phyloP scores from a whole-genome alignment of 1,284 basidiomycete genomes.

The Irpex sp. region DNA sequence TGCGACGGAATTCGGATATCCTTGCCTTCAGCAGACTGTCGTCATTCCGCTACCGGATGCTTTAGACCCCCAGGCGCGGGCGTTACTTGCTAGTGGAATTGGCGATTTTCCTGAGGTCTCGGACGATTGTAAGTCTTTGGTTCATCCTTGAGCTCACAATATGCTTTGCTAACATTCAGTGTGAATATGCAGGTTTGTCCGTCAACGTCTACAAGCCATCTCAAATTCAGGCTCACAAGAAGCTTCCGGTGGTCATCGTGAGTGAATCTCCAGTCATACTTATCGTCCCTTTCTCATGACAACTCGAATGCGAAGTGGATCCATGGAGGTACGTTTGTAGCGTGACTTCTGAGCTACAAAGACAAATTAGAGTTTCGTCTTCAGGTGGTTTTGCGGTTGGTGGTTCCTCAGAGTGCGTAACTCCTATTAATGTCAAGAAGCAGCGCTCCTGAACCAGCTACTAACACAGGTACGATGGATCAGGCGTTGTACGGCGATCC shows the following conservation, averaged over 20 bases:
- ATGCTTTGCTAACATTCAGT: neutral
- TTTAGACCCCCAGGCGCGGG: neutral
- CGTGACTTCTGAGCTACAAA: constrained; percentile 1
- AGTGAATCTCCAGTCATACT: neutral
- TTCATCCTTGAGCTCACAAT: neutral
- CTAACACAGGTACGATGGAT: constrained; percentile 22
- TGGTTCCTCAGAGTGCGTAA: neutral
- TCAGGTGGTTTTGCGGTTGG: constrained; percentile 29
- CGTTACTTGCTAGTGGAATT: neutral
- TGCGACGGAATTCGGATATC: constrained; percentile 39
- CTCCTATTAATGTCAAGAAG: neutral
- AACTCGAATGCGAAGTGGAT: constrained; percentile 39
- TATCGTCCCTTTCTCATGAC: neutral
- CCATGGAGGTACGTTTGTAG: constrained; percentile 39
- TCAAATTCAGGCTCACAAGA: neutral
- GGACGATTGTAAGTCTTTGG: neutral
- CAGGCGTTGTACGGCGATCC: constrained; percentile 28
- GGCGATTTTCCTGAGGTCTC: neutral
- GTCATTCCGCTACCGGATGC: constrained; percentile 18
- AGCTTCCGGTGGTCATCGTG: neutral
- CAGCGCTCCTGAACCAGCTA: neutral
- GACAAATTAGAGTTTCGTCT: neutral
- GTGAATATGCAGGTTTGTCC: neutral
- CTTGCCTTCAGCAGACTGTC: constrained; percentile 46
- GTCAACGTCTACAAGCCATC: constrained; percentile 1